Base-by-base conservation (phyloP, 495 filamentous ascomycete genomes). In the Bombardia bombarda region DNA sequence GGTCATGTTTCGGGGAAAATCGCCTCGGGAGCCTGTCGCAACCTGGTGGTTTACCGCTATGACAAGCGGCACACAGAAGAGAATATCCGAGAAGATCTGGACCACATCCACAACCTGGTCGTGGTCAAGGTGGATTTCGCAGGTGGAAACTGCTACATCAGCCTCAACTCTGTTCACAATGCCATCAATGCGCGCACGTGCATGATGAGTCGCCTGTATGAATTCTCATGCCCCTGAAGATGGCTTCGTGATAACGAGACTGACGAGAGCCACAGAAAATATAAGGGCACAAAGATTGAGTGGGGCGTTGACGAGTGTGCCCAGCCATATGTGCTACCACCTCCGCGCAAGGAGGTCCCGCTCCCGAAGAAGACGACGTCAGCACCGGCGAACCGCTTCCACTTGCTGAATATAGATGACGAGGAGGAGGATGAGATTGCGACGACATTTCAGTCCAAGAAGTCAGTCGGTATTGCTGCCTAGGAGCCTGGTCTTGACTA, bases 81-180 rank as follows among this genome's bases (percentile, higher is more conserved):
- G 3, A 54, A 66, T 4, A 76, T 94, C 33, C 78, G 84, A 2
- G 75, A 83, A 4, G 83, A 94, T 51, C 63, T 90, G 32, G 83
- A 90, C 13, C 87, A 92, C 54, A 90, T 93, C 49, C 77, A 89
- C 58, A 86, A 86, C 51, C 67, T 90, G 8, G 69, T 82, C 22
- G 70, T 94, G 12, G 73, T 90, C 56, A 75, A 75, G 43, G 66
- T 90, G 17, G 65, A 66, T 25, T 82, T 84, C 57, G 55, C 67
- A 16, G 71, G 68, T 19, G 52, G 60, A 25, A 76, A 77, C 55
- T 80, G 73, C 30, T 73, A 77, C 59, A 73, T 92, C 38, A 79
- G 78, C 38, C 80, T 82, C 7, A 93, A 90, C 57, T 88, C 85
- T 1, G 74, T 94, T 5, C 77, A 84, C 59, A 82, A 83, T 47